A percentile compares a stretch with the other conserved stretches of the same genome.
Evolutionary conservation across 225 moss, liverwort and hornwort species (phyloP).

Genomic region (Ulota crispa): DNA sequence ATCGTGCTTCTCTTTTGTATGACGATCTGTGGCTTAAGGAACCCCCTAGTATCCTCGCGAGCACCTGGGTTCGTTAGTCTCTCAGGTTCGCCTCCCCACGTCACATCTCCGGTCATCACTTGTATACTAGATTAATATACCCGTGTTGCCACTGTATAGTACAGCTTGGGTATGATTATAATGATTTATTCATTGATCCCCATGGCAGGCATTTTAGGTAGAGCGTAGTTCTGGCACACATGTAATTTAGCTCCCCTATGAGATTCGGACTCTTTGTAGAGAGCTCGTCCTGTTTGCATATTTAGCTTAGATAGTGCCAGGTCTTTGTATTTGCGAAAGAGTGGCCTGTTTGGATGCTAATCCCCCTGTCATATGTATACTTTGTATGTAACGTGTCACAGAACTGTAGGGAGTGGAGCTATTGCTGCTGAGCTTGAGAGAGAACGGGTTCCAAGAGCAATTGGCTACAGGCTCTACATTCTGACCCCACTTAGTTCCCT

Average conservation of each 20-base stretch:
- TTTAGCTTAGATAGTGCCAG: background rate
- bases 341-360: background rate
- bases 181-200: slow-evolving; percentile 35
- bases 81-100: slow-evolving; percentile 4
- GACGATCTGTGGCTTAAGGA: background rate
- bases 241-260: slow-evolving; percentile 21
- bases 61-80: slow-evolving; percentile 7
- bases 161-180: slow-evolving; percentile 27
- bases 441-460: background rate
- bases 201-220: slow-evolving; percentile 19
- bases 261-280: background rate
- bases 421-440: slow-evolving; percentile 4
- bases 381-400: slow-evolving; percentile 3
- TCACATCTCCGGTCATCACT: background rate
- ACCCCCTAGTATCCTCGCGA: background rate
- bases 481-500: background rate
- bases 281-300: slow-evolving; percentile 18
- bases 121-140: slow-evolving; percentile 27
- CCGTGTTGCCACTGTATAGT: slow-evolving; percentile 31
- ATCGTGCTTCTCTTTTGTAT: slow-evolving; percentile 7
- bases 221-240: background rate
- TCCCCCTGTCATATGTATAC: background rate
- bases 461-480: background rate
- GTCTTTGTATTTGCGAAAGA: background rate
- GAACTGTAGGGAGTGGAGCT: slow-evolving; percentile 15